Evolutionary conservation across 768 basidiomycete genomes (phyloP), one percentile per base, ranked within the genome.

Genomic region (Cytidiella melzeri): DNA sequence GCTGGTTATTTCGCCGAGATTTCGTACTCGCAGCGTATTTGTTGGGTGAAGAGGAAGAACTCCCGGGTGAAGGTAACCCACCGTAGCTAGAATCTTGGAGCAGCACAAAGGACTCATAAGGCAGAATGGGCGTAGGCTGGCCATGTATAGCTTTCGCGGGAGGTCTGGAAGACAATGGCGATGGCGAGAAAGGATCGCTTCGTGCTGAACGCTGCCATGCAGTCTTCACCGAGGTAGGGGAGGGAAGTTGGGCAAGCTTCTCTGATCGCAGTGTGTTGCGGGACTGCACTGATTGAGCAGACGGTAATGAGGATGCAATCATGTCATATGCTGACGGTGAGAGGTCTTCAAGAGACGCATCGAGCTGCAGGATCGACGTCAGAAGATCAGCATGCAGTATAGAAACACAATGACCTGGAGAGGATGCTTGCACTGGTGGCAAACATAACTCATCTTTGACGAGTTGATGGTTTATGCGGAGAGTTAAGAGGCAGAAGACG

Each of bases 351-450:
- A 96, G 73, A n/a, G 92, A 93, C n/a, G 83, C 84, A 72, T 97
- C 94, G 57, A 92, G 77, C 80, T 90, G 59, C 20, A 18, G 11
- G n/a, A n/a, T n/a, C n/a, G n/a, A n/a, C n/a, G n/a, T n/a, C n/a
- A n/a, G n/a, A 7, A 34, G 15, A 34, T 15, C 30, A 34, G 9
- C 30, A 15, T 7, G 11, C 21, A 19, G 38, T 19, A 34, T n/a
- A 15, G 30, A 47, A 26, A 21, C 37, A 40, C 41, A 44, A 66
- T 51, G 64, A 87, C 87, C 78, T 92, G 84, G 27, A 96, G 69
- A 5, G 89, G 90, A 61, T 94, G 87, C 68, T 91, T 92, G 74
- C 90, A 92, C 68, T 92, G 90, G 62, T 92, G 89, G 60, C 90
- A 92, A 43, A 86, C 74, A 57, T 73, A 75, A 48, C 56, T 69